Conservation (phyloP, 2,329 filamentous ascomycete species). For the Cercospora janseana region DNA sequence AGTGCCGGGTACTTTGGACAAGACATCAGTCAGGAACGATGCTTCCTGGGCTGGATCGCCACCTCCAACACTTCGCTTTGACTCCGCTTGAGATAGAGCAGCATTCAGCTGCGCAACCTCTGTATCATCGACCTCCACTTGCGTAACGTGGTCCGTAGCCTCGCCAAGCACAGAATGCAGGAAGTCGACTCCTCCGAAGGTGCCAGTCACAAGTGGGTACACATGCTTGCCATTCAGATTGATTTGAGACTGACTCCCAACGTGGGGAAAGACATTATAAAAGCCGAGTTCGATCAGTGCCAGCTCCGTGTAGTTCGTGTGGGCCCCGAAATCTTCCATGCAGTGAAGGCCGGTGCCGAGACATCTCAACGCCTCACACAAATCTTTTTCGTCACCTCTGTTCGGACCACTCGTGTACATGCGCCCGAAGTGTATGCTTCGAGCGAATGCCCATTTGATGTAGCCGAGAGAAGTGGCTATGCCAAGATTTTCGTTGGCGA, state of each 20-base stretch:
- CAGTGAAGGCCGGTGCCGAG: slow-evolving; percentile 55
- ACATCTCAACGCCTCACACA: slow-evolving; percentile 51
- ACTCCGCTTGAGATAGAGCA: slow-evolving; percentile 43
- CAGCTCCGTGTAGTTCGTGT: slow-evolving; percentile 56
- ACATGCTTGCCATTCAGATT: slow-evolving; percentile 49
- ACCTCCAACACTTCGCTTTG: slow-evolving; percentile 33
- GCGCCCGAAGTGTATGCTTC: slow-evolving; percentile 50
- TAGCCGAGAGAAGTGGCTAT: slow-evolving; percentile 89
- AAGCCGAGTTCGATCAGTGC: slow-evolving; percentile 53
- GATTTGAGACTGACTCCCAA: slow-evolving; percentile 48
- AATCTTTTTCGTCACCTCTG: slow-evolving; percentile 46
- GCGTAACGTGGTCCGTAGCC: slow-evolving; percentile 50
- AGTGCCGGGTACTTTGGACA: slow-evolving; percentile 69
- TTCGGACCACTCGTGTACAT: slow-evolving; percentile 47
- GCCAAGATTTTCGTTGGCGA: slow-evolving; percentile 79
- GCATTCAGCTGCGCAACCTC: slow-evolving; percentile 50
- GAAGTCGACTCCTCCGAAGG: slow-evolving; percentile 53
- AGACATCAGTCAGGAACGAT: slow-evolving; percentile 62
- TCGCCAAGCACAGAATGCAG: slow-evolving; percentile 53
- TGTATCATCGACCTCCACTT: slow-evolving; percentile 49
- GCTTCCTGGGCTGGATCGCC: slow-evolving; percentile 37
- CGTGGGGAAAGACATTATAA: slow-evolving; percentile 53
- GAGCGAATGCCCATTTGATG: slow-evolving; percentile 44
- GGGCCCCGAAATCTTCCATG: slow-evolving; percentile 55
- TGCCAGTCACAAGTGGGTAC: slow-evolving; percentile 55